Base-by-base conservation (phyloP, 108 stramenopile genomes). In the Stephanodiscus triporus region DNA sequence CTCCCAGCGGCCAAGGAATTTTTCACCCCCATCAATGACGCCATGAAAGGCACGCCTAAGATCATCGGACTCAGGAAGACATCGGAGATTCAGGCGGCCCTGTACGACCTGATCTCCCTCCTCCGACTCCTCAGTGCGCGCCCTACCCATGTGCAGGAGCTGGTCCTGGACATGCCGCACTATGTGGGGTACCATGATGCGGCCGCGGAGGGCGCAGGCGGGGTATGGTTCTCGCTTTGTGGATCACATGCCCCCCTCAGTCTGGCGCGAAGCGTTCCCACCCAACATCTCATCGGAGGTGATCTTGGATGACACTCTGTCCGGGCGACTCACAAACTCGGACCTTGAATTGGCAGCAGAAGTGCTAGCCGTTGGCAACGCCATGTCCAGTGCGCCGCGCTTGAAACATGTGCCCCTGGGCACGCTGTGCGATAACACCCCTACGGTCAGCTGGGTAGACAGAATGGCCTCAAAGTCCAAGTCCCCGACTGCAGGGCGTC, bases 11-110 rank as follows among this genome's bases (percentile, higher is more conserved):
- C 23, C 24, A 9, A 9, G 11, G 53, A 23, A 16, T 54, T 54
- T 16, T 54, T 54, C 53, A 54, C 53, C 2, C 53, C 53, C 3
- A 54, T 54, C 53, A 54, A 54, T 54, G 53, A 7, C 9, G 23
- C 53, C 1, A 24, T 54, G 23, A 54, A 54, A 5, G 53, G 53
- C 9, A 0, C 23, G 0, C 53, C 53, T 9, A 54, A 54, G 11
- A 54, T 54, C 2, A 13, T 24, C 23, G 53, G 53, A 0, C 11
- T 9, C 6, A 26, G 13, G 23, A n/a, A n/a, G n/a, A n/a, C n/a
- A n/a, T 54, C 53, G 6, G 53, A 54, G 13, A 13, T 54, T 10
- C 23, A 13, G 11, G 53, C 53, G 9, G 53, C 53, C 9, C 23
- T 54, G 1, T 23, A 26, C 10, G 53, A 54, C 23, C 23, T 54